Percentiles rank a stretch among this genome's conserved stretches.
Evolutionary conservation across 768 basidiomycete species (phyloP).

Genomic region (Leucogyrophana mollusca): DNA sequence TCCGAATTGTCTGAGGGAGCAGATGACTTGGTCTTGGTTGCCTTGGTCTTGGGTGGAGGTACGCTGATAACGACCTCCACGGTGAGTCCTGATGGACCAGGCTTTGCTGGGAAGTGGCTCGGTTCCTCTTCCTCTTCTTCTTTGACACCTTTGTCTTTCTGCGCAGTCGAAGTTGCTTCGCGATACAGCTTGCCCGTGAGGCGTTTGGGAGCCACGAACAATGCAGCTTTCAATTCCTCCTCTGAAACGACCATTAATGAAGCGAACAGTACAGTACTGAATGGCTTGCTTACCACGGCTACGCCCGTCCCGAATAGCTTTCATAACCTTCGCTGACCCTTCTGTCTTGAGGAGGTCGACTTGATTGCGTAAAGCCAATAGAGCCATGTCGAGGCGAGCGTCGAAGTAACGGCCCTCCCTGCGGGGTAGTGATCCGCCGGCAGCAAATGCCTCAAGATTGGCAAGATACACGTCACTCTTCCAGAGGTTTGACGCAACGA

Average conservation of each 20-base stretch:
- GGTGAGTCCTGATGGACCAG: constrained; percentile 37
- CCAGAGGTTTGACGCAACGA: constrained; percentile 87
- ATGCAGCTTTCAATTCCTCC: constrained; percentile 49
- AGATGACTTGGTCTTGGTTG: constrained; percentile 14
- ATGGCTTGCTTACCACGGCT: constrained; percentile 49
- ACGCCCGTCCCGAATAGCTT: constrained; percentile 62
- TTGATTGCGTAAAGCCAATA: constrained; percentile 59
- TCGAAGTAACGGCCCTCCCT: constrained; percentile 89
- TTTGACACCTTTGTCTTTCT: constrained; percentile 23
- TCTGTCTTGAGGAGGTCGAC: constrained; percentile 66
- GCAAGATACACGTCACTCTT: constrained; percentile 72
- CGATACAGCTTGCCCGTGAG: constrained; percentile 76
- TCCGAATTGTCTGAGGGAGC: constrained; percentile 30
- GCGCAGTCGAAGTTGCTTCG: constrained; percentile 48
- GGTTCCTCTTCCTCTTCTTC: constrained; percentile 14
- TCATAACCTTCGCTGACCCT: constrained; percentile 60
- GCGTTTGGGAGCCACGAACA: constrained; percentile 55
- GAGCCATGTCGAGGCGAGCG: constrained; percentile 66
- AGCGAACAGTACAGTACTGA: neutral
- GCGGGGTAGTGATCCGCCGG: constrained; percentile 65
- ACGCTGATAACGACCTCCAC: constrained; percentile 60
- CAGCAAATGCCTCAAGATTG: constrained; percentile 73
- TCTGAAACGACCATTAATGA: constrained; percentile 31
- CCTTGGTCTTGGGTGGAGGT: constrained; percentile 19
- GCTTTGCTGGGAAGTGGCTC: constrained; percentile 26